Base-by-base conservation (phyloP, 306 rosid species). In the Fragaria nilgerrensis region DNA sequence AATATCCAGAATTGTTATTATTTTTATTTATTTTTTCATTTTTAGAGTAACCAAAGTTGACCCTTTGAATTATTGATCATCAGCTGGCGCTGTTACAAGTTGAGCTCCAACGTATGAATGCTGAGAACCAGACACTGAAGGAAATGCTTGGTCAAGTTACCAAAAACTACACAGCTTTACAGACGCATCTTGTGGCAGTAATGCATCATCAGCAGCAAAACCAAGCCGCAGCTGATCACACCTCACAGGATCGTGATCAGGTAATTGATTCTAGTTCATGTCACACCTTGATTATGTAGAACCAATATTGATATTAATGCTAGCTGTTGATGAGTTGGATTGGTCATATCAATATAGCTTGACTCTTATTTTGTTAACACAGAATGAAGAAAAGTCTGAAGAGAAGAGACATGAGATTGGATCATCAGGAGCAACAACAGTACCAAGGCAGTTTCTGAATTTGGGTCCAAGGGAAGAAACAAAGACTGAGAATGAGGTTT, bases 121-220 rank as follows among this genome's bases (percentile, higher is more conserved):
- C 82, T 0, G 99, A 95, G 74, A 95, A 95, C 75, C 88, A 87
- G 70, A 92, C 81, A 81, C 79, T 95, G 80, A 90, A 82, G 71
- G 97, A 92, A 29, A 90, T 95, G 97, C 89, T 95, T 6, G 85
- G 63, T 69, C 97, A 90, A 22, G 97, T 95, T 65, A 89, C 79
- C 68, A 81, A 69, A 64, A 95, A 89, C 68, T 92, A 95, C 90
- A 87, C 78, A 4, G 83, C 95, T 50, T 67, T 95, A 70, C 99
- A 95, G 78, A 87, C 81, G 92, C 97, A 92, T 80, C 84, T 92
- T 1, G 78, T 82, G 0, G 19, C 88, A 2, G 81, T 95, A 59
- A 85, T 86, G 93, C 97, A 89, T 53, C 93, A 88, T 37, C 96
- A 91, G 34, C 90, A 85, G 45, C 87, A 78, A 68, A 88, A 85